Evolutionary conservation across 139 green algal species (phyloP), one percentile per base, ranked within the genome.

Genomic region (Chlorella vulgaris): DNA sequence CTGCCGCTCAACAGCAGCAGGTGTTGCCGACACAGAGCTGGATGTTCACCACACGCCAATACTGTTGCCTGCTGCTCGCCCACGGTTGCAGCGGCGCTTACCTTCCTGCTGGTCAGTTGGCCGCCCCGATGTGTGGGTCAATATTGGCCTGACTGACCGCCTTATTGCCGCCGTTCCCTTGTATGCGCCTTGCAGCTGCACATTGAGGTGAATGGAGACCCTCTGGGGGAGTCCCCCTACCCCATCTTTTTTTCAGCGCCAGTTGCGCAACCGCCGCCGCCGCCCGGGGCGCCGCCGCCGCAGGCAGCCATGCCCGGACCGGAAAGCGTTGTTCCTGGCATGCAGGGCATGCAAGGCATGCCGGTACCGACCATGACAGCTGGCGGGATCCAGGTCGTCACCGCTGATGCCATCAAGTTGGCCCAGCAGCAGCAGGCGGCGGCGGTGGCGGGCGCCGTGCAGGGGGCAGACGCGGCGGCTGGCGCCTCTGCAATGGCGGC

Each of bases 241-340:
- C 94, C 92, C 39, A 90, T 98, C 10, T 98, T 96, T 85, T 98
- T 98, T 82, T 91, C 89, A 35, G 85, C 89, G 2, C 90, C 93
- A 29, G 69, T 69, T 29, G 13, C 71, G 6, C 51, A 47, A 19
- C 24, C 69, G 7, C 55, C 76, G 15, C 36, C 69, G 28, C 31
- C 76, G 7, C 40, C 66, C n/a, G 42, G 76, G n/a, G 42, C 62
- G 40, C 31, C 69, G 29, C 28, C 67, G 50, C 31, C 43, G 24
- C 73, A 67, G 78, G n/a, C 70, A 18, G 50, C 39, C 1, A 7
- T 50, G 21, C 26, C 58, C 1, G 40, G 29, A 26, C 36, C 22
- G 67, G 67, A 28, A 22, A 42, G n/a, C 28, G 69, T 13, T 40
- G 8, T 76, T 26, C 18, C 53, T 13, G 73, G 73, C 51, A 35